Evolutionary conservation across 2,329 filamentous ascomycete species (phyloP).

Genomic region (Trichoderma semiorbis): DNA sequence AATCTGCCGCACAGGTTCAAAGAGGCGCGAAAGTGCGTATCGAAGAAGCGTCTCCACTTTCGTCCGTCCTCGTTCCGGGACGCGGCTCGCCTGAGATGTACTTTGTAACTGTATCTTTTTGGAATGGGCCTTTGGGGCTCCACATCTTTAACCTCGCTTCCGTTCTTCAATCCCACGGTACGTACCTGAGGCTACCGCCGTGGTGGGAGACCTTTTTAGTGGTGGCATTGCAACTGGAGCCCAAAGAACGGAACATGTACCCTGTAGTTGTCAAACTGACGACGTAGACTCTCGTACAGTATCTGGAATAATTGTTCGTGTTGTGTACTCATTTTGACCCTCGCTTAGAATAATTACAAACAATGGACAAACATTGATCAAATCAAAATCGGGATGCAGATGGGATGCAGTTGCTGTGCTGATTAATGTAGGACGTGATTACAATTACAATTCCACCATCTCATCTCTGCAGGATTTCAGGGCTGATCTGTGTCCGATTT

Average conservation of each 20-base stretch:
- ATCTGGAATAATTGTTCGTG: neutral
- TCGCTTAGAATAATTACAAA: neutral
- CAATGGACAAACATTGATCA: neutral
- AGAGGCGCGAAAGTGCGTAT: neutral
- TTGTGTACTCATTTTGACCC: neutral
- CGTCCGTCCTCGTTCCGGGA: neutral
- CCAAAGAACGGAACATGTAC: neutral
- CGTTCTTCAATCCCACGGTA: neutral
- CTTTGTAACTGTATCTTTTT: neutral
- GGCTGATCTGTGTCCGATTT: neutral
- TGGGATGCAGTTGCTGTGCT: neutral
- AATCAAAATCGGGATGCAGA: neutral
- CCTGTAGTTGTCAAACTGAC: neutral
- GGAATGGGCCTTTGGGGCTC: neutral
- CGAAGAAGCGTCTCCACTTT: constrained; percentile 1
- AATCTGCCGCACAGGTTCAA: neutral
- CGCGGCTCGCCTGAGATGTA: neutral
- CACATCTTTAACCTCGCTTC: neutral
- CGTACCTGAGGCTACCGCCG: neutral
- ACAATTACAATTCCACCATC: neutral
- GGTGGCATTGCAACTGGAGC: neutral
- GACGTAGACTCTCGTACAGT: neutral
- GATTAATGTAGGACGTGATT: neutral
- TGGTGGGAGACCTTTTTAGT: neutral
- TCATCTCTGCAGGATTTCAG: neutral